Base-by-base conservation (phyloP, 2,329 filamentous ascomycete species). In the Elsinoe australis region DNA sequence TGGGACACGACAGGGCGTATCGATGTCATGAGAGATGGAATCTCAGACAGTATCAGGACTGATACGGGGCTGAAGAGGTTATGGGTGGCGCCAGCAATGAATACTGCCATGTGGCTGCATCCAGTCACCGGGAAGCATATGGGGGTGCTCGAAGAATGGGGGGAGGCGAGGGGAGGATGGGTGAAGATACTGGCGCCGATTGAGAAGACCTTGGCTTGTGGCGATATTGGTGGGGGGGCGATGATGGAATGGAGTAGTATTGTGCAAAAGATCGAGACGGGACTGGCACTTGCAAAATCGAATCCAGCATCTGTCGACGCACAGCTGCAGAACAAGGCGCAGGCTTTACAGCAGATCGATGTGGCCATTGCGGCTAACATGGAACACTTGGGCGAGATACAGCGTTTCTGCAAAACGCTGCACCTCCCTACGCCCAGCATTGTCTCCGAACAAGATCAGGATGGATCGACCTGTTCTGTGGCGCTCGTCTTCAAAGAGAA, bases 61-160 rank as follows among this genome's bases (percentile, higher is more conserved):
- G 36, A 33, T 33, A 65, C 61, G 4, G 64, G 61, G 46, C 78
- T 73, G 63, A 83, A 82, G 64, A 76, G 72, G 54, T 87, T 94
- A 28, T 59, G 92, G 1, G 83, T 90, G 0, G 85, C 85, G 2
- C 82, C 83, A 1, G 81, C 84, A 22, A 94, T 95, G 87, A 95
- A 95, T 63, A 87, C 80, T 18, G 80, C 82, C 3, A 95, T 95
- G 89, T 94, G 85, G 83, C 71, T 74, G 49, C 87, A 95, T 61
- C 89, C 88, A 1, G 70, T 94, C 36, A 95, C 89, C 1, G 73
- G 67, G 42, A 79, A 76, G 53, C 87, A 95, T 54, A 66, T 95
- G 29, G 68, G 68, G 32, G 70, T 84, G 0, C 68, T 95, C 38
- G 75, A 83, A 39, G 84, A 88, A 50, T 95, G 88, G 87, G 82